Evolutionary conservation across 2,329 filamentous ascomycete genomes (phyloP), one percentile per base, ranked within the genome.

Genomic region (Cercospora janseana): DNA sequence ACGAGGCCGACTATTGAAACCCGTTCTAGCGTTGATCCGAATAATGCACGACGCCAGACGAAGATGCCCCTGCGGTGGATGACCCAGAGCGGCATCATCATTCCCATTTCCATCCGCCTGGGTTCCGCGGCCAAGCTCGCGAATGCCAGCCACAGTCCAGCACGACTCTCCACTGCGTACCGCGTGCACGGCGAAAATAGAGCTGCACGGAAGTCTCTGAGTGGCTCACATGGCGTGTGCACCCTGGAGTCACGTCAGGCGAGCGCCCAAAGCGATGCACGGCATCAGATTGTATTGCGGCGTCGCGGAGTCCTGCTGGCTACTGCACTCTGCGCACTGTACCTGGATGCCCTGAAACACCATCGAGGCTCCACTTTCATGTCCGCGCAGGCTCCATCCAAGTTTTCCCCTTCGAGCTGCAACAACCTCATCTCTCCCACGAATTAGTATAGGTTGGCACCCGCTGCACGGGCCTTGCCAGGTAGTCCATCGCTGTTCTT

Each of bases 341-440:
- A 29, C 44, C 23, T 43, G 52, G 32, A 27, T 9, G 6, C 16
- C 42, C 27, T 53, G 54, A 56, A 56, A 56, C 53, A 32, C 46
- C 20, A 27, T 44, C 15, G 35, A 41, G 37, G 12, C 26, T 48
- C 53, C 52, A 45, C 43, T 44, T 42, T 43, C 38, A 42, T 51
- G 52, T 21, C 45, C 9, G 43, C 40, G 47, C 52, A 51, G 52
- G 48, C 52, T 32, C 29, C 32, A 47, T 50, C 46, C 53, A 50
- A 56, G 54, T 56, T 53, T 51, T 46, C 34, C 34, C 13, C 34
- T n/a, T 21, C 10, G 29, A 28, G 23, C 24, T 21, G 21, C 46
- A 12, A 52, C 43, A 37, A 21, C 35, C 49, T 50, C 49, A 56
- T 56, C 53, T 56, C 45, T 47, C 49, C 41, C 29, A 50, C 38